phyloP scores from a whole-genome alignment of 805 yeast species.

The Saccharomycopsis sp. region DNA sequence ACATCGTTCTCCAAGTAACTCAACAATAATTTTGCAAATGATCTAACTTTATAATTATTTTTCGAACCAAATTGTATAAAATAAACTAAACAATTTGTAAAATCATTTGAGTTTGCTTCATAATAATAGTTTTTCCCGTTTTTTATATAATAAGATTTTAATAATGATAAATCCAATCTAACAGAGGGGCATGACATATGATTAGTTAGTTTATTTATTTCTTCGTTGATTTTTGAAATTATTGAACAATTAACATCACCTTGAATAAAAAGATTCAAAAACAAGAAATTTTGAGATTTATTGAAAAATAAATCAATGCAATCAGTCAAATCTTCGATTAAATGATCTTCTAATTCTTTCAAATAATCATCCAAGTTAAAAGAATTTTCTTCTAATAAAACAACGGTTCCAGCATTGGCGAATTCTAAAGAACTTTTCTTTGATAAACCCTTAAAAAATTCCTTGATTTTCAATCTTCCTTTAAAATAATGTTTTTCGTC shows the following conservation, averaged over 20 bases:
- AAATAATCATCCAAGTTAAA: constrained; percentile 46
- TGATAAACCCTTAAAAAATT: constrained; percentile 30
- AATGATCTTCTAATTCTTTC: constrained; percentile 43
- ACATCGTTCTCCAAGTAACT: constrained; percentile 36
- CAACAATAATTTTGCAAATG: constrained; percentile 37
- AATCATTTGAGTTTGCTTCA: constrained; percentile 34
- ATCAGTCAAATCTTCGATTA: constrained; percentile 25
- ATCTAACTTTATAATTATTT: constrained; percentile 24
- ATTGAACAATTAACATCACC: constrained; percentile 32
- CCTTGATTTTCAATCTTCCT: constrained; percentile 38
- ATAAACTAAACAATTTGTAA: constrained; percentile 39
- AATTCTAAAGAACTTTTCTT: constrained; percentile 36
- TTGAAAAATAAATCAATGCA: constrained; percentile 25
- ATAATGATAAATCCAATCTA: background rate
- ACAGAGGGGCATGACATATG: constrained; percentile 19
- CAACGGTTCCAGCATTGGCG: constrained; percentile 39
- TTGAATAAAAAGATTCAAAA: constrained; percentile 35
- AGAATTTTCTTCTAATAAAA: constrained; percentile 44
- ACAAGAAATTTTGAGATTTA: constrained; percentile 10
- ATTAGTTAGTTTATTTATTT: constrained; percentile 22
- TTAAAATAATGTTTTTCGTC: constrained; percentile 32
- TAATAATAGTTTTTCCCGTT: constrained; percentile 27
- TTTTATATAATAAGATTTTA: background rate
- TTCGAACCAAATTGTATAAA: constrained; percentile 50
- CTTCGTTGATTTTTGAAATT: constrained; percentile 20